Base-by-base conservation (phyloP, 495 filamentous ascomycete species). In the Penicillium cinerascens region DNA sequence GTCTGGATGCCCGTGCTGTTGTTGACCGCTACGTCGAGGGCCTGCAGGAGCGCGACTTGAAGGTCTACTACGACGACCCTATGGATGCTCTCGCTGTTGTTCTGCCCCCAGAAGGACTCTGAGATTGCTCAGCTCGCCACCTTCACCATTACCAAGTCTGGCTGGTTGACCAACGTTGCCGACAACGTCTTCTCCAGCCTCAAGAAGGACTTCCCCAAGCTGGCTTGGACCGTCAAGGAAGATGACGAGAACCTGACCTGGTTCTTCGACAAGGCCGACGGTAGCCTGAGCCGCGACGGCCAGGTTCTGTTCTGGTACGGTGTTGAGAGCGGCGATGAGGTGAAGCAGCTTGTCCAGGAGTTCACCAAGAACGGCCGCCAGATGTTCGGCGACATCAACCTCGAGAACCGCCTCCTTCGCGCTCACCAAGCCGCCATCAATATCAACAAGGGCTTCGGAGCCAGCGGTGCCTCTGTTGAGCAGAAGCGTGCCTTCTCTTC, bases 301-400 rank as follows among this genome's bases (percentile, higher is more conserved):
- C 85, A 95, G 60, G 89, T 97, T 33, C 85, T 97, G 67, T 97
- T 97, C 78, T 98, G 93, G 90, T 96, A 93, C 64, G 93, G 93
- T 29, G 83, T 93, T 49, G 88, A 92, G 59, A 84, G 79, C 47
- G 83, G 86, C n/a, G 85, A 90, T 42, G 89, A 96, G 67, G 84
- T 96, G 18, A 86, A 88, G 64, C 78, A 87, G 58, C 77, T 97
- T 52, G 95, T 97, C 75, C 82, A 83, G 56, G 91, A 95, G 61
- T 97, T 97, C 73, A 83, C 82, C 25, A 75, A 85, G 59, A 81
- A 95, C 61, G 91, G 91, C 49, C 77, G 90, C 47, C 82, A 88
- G 42, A 92, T 95, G 87, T 88, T 96, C 52, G 91, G 91, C 48
- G 85, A 95, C 65, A 86, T 89, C 63, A 96, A 96, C 71, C 81